These are phyloP conservation scores for Pythium phragmitis DNA, from an alignment of 352 stramenopile species.

Conservation along the genomic window DNA sequence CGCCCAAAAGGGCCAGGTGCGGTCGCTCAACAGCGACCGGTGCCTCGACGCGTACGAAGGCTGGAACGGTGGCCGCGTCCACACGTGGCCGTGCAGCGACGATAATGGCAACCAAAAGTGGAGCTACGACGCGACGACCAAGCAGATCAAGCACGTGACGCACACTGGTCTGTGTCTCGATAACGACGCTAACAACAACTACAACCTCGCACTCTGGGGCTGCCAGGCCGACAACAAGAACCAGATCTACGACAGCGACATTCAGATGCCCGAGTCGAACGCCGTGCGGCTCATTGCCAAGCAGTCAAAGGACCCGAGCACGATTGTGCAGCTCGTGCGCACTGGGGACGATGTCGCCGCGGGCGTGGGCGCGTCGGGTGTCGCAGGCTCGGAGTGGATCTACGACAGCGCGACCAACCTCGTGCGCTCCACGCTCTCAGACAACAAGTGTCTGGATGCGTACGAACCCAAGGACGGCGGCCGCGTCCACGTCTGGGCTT, in stretches of 20 bases:
- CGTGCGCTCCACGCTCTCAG: slow-evolving; percentile 41
- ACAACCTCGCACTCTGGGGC: slow-evolving; percentile 62
- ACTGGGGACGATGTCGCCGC: slow-evolving; percentile 26
- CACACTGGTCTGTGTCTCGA: slow-evolving; percentile 65
- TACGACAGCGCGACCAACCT: slow-evolving; percentile 42
- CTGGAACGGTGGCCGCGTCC: slow-evolving; percentile 48
- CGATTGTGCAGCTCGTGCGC: slow-evolving; percentile 42
- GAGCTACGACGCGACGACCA: slow-evolving; percentile 48
- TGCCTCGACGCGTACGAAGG: slow-evolving; percentile 62
- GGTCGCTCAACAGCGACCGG: slow-evolving; percentile 65
- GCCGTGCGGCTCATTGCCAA: slow-evolving; percentile 42
- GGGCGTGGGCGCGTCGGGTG: slow-evolving; percentile 24
- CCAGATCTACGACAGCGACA: slow-evolving; percentile 44
- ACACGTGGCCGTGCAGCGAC: slow-evolving; percentile 54
- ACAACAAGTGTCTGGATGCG: slow-evolving; percentile 51
- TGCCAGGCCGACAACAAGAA: slow-evolving; percentile 57
- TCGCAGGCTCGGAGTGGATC: slow-evolving; percentile 41
- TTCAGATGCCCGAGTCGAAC: slow-evolving; percentile 18
- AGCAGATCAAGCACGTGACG: slow-evolving; percentile 39
- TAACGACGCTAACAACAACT: slow-evolving; percentile 36
- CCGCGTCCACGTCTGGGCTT: slow-evolving; percentile 56
- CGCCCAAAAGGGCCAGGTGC: slow-evolving; percentile 39
- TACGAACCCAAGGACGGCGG: slow-evolving; percentile 57
- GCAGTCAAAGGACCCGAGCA: slow-evolving; percentile 28
- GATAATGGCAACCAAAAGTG: slow-evolving; percentile 67